Evolutionary conservation across 768 basidiomycete species (phyloP).

Genomic region (Tulasnella sp.): DNA sequence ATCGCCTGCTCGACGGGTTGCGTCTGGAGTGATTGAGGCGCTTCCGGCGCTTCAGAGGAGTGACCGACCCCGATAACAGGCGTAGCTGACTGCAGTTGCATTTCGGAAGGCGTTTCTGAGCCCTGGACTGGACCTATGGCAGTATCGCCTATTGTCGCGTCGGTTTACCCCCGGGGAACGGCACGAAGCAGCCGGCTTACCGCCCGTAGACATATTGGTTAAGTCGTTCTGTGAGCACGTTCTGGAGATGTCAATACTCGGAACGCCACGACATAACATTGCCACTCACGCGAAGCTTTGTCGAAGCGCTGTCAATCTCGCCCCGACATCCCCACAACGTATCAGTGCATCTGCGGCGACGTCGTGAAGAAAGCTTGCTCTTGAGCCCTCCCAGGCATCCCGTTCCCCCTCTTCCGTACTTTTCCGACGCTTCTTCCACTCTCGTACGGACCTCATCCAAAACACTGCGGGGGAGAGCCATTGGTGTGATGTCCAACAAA

Average conservation of each 20-base stretch:
- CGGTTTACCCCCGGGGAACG: background rate
- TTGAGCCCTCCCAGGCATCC: background rate
- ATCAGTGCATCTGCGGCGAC: background rate
- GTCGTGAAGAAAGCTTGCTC: background rate
- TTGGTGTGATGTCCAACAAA: background rate
- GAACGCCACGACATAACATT: background rate
- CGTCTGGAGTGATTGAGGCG: no score
- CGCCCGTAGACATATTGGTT: background rate
- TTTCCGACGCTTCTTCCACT: no score
- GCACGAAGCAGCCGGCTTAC: background rate
- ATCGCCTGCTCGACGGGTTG: no score
- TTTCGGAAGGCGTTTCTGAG: no score
- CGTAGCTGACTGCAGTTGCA: no score
- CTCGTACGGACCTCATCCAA: background rate
- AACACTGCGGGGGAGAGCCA: background rate
- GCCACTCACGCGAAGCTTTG: background rate
- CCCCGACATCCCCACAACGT: background rate
- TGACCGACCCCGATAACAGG: no score
- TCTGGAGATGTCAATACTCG: background rate
- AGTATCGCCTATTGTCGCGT: no score
- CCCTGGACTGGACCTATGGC: background rate
- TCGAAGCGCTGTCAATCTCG: background rate
- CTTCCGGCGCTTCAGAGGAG: no score
- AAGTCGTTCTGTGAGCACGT: background rate
- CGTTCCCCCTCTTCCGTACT: no score